Evolutionary conservation across 2,329 filamentous ascomycete species (phyloP).

Genomic region (Colletotrichum simmondsii): DNA sequence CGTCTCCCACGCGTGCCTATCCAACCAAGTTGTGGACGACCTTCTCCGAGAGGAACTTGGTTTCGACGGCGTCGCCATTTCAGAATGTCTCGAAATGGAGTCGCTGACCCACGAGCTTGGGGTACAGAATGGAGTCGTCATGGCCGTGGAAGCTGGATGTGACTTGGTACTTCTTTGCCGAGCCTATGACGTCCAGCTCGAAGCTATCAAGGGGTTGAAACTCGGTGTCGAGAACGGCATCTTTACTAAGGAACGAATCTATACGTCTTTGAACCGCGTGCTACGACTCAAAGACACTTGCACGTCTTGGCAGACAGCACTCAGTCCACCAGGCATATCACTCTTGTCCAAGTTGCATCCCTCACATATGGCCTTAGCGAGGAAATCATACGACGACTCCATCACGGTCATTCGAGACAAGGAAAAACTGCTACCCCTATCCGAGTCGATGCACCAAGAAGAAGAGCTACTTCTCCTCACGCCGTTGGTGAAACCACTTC

Average conservation of each 20-base stretch:
- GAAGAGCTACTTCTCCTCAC: constrained; percentile 92
- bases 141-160: constrained; percentile 96
- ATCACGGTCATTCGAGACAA: constrained; percentile 94
- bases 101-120: constrained; percentile 94
- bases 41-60: constrained; percentile 87
- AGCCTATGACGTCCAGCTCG: constrained; percentile 87
- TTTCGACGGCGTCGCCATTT: constrained; percentile 93
- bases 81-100: constrained; percentile 97
- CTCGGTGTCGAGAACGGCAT: constrained; percentile 91
- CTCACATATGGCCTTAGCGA: constrained; percentile 83
- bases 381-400: constrained; percentile 88
- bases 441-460: constrained; percentile 81
- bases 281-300: constrained; percentile 84
- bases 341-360: constrained; percentile 85
- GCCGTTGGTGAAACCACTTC: constrained; percentile 90
- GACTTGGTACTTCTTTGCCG: constrained; percentile 91
- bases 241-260: constrained; percentile 82
- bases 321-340: constrained; percentile 85
- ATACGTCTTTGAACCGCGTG: constrained; percentile 82
- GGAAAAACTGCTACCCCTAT: constrained; percentile 84
- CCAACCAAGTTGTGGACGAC: constrained; percentile 92
- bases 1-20: constrained; percentile 94
- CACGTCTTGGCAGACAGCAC: constrained; percentile 89
- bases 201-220: constrained; percentile 90
- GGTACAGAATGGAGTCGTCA: constrained; percentile 95